Conservation (phyloP, 2,329 filamentous ascomycete species). For the Cercospora brassicicola region DNA sequence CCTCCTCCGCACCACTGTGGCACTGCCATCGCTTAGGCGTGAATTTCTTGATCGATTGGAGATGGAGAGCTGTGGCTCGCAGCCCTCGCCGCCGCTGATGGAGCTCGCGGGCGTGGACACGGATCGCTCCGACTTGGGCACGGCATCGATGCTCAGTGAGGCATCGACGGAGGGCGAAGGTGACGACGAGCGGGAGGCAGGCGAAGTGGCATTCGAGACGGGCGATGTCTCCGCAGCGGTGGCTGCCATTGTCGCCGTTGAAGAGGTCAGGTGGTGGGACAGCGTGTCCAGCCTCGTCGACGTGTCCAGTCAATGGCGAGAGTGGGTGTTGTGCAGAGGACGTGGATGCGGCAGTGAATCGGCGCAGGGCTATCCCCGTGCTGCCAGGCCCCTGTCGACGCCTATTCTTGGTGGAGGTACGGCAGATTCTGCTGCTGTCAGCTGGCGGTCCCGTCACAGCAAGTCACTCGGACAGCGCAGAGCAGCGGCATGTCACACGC, state of each 20-base stretch:
- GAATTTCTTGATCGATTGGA: constrained; percentile 44
- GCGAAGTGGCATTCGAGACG: constrained; percentile 32
- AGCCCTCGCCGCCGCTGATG: constrained; percentile 26
- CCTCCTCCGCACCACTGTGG: constrained; percentile 56
- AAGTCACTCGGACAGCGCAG: neutral
- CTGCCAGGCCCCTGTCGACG: neutral
- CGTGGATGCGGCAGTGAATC: neutral
- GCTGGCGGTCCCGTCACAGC: neutral
- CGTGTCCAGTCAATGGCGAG: neutral
- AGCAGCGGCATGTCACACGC: neutral
- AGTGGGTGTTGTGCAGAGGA: neutral
- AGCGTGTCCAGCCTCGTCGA: neutral
- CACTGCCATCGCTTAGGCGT: constrained; percentile 55
- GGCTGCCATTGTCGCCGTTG: constrained; percentile 7
- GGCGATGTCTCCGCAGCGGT: constrained; percentile 21
- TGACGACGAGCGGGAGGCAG: constrained; percentile 53
- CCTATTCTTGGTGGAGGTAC: neutral
- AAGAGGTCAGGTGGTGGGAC: neutral
- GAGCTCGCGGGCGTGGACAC: constrained; percentile 62
- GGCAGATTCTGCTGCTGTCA: neutral
- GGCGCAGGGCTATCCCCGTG: neutral
- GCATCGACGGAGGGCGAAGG: constrained; percentile 66
- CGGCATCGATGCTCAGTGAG: constrained; percentile 61
- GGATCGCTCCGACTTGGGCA: constrained; percentile 61
- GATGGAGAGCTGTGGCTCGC: constrained; percentile 50